phyloP scores from a whole-genome alignment of 2,329 filamentous ascomycete genomes.

The Aureobasidium sp. region DNA sequence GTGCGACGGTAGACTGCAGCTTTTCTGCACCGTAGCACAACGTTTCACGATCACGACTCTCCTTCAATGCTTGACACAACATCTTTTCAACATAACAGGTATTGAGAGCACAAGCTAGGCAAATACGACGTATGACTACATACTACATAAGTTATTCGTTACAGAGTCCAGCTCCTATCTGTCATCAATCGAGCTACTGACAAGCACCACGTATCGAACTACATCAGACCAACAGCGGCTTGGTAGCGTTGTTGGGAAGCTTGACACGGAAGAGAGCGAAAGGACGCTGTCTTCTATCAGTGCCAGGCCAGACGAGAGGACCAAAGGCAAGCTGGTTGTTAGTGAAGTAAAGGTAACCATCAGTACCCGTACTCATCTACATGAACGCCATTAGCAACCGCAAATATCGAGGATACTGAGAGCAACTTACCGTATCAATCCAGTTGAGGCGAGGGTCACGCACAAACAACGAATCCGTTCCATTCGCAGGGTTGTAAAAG shows the following conservation, averaged over 20 bases:
- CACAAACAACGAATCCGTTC: slow-evolving; percentile 34
- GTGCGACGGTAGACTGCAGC: not conserved
- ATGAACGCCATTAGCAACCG: not conserved
- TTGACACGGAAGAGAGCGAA: slow-evolving; percentile 35
- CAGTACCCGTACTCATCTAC: slow-evolving; percentile 23
- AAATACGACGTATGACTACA: not conserved
- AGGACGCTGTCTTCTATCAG: slow-evolving; percentile 34
- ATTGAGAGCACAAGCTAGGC: not conserved
- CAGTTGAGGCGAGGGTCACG: slow-evolving; percentile 41
- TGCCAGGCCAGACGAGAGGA: slow-evolving; percentile 31
- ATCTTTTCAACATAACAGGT: not conserved
- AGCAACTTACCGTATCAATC: slow-evolving; percentile 34
- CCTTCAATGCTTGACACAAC: not conserved
- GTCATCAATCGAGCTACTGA: not conserved
- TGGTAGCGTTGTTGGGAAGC: slow-evolving; percentile 35
- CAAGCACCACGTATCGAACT: not conserved
- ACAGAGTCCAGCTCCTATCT: not conserved
- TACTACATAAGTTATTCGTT: not conserved
- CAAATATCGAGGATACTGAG: no score
- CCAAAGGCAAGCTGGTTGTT: slow-evolving; percentile 40
- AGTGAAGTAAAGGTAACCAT: slow-evolving; percentile 46
- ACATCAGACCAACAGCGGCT: slow-evolving; percentile 16
- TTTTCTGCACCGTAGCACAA: not conserved
- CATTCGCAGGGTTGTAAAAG: slow-evolving; percentile 39
- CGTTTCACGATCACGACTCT: no score